Evolutionary conservation across 2,329 filamentous ascomycete species (phyloP), one percentile per base, ranked within the genome.

Genomic region (Davidsoniella neocaledoniae): DNA sequence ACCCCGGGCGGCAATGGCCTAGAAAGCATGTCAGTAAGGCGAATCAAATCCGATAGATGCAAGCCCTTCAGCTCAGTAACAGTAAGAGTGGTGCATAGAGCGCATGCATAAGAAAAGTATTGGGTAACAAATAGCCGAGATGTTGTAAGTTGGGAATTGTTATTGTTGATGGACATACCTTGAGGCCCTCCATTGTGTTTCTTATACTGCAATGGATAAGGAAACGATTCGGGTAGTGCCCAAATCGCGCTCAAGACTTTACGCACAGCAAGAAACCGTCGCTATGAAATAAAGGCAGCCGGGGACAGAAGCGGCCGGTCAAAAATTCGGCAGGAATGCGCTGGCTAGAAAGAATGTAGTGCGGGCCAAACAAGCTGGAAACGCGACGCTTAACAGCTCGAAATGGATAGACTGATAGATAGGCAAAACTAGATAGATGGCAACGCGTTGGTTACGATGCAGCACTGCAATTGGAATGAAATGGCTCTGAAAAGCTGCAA

Each of bases 21-120:
- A 76, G 63, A 54, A 76, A 69, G 55, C 68, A 73, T 54, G 68
- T 64, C 59, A 65, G 42, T 41, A 36, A 53, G 58, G 54, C 43
- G 25, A 52, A 33, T 33, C 29, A 33, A 12, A 33, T 9, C 3
- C 29, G 12, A 17, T 21, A 33, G 21, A 23, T 23, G 21, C 21
- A 23, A 23, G 21, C 4, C 21, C 21, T 23, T 23, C 21, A 23
- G 21, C 21, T 23, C 4, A 23, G 21, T 33, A 9, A 9, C 29
- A 33, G 29, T 12, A 33, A 12, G 1, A 12, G 29, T 4, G 12
- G 29, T 33, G 29, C 29, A 33, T 25, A 42, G 44, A 19, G 23
- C 38, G 47, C 40, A 37, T 43, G 38, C 39, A 37, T 25, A 26
- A 36, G 12, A 21, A 43, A 17, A 48, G 2, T 9, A 9, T 9